Evolutionary conservation across 495 filamentous ascomycete species (phyloP).

Genomic region (Penicillium chermesinum): DNA sequence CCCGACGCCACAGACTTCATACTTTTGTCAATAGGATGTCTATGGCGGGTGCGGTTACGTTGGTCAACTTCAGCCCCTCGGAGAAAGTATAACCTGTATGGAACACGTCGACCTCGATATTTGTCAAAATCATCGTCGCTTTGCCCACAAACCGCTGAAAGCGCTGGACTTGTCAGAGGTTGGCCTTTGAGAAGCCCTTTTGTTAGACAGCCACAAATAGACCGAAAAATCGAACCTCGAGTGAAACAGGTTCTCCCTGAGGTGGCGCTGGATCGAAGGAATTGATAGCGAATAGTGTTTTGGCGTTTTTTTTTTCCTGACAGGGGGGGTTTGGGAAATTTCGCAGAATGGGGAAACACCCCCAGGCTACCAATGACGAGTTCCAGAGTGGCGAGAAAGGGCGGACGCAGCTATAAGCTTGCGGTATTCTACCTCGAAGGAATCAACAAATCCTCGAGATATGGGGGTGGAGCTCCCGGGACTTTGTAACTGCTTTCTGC

Average conservation of each 20-base stretch:
- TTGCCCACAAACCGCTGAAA: not conserved
- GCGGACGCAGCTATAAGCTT: not conserved
- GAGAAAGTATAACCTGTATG: no score
- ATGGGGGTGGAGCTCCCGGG: constrained; percentile 17
- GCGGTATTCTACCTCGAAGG: no score
- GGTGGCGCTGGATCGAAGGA: not conserved
- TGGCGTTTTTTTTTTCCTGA: no score
- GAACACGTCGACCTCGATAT: no score
- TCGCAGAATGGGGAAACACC: not conserved
- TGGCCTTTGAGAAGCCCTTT: not conserved
- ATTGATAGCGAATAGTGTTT: no score
- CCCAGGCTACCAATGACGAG: not conserved
- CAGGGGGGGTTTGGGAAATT: not conserved
- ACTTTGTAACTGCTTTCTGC: constrained; percentile 9
- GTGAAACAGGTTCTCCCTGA: not conserved
- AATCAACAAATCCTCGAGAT: no score
- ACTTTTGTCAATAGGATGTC: not conserved
- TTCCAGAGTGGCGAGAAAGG: not conserved
- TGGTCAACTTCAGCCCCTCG: not conserved
- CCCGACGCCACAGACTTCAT: not conserved
- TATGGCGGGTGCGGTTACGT: not conserved
- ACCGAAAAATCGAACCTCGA: not conserved
- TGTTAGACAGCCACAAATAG: no score
- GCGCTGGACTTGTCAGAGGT: not conserved
- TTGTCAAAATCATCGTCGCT: no score